Evolutionary conservation across 306 rosid species (phyloP).

Genomic region (Calophaca sinica): DNA sequence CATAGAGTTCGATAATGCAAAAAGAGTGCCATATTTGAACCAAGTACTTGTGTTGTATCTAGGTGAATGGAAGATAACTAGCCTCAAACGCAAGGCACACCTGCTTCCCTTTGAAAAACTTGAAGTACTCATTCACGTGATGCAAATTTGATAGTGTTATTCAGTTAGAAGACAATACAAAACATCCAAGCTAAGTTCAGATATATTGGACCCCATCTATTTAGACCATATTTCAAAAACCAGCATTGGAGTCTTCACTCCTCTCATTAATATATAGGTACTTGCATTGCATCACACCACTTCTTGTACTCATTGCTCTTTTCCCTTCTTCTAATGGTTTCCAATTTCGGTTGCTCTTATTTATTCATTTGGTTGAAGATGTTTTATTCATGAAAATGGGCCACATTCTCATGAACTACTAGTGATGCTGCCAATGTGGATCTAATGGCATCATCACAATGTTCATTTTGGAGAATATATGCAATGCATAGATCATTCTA

Average conservation of each 20-base stretch:
- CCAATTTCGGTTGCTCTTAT: neutral
- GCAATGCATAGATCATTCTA: neutral
- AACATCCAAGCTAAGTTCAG: constrained; percentile 48
- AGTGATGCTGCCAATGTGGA: constrained; percentile 41
- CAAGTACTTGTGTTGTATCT: too few species aligned
- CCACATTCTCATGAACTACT: neutral
- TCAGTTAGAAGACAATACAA: constrained; percentile 44
- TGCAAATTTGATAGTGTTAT: constrained; percentile 47
- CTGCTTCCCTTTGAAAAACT: constrained; percentile 26
- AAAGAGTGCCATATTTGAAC: too few species aligned
- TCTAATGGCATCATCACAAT: constrained; percentile 44
- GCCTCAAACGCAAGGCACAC: neutral
- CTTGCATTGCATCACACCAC: constrained; percentile 37
- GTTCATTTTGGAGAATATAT: constrained; percentile 28
- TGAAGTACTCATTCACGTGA: constrained; percentile 52
- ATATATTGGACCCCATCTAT: constrained; percentile 59
- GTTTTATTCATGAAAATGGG: too few species aligned
- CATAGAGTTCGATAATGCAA: too few species aligned
- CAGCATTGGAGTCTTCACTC: constrained; percentile 28
- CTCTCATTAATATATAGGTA: constrained; percentile 20
- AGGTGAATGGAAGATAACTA: too few species aligned
- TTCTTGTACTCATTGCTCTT: constrained; percentile 30
- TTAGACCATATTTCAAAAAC: constrained; percentile 47
- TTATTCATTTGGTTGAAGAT: neutral
- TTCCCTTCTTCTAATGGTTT: constrained; percentile 30